phyloP scores from a whole-genome alignment of 352 stramenopile species.

The Pythium scleroteichum region DNA sequence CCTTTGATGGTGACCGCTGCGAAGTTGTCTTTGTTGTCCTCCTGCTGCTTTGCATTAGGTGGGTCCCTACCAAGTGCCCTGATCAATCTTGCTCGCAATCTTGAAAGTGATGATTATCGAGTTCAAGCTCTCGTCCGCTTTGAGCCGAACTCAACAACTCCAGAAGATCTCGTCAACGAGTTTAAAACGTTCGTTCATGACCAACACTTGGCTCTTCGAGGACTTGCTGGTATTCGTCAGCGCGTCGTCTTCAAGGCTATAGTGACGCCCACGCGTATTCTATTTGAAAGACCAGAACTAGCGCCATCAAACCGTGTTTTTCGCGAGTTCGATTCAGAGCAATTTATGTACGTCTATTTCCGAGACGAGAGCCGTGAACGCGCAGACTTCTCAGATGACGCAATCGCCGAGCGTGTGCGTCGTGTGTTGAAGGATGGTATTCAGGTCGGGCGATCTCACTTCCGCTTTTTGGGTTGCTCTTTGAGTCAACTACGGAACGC shows the following conservation, averaged over 20 bases:
- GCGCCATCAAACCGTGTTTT: conserved; percentile 71
- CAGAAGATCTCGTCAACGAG: conserved; percentile 5
- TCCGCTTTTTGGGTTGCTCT: conserved; percentile 66
- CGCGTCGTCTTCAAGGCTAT: conserved; percentile 59
- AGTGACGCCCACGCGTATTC: conserved; percentile 64
- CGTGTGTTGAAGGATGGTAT: conserved; percentile 26
- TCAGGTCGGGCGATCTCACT: conserved; percentile 31
- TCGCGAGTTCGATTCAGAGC: conserved; percentile 57
- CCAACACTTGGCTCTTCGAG: conserved; percentile 10
- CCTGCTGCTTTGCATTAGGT: conserved; percentile 18
- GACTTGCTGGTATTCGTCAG: conserved; percentile 19
- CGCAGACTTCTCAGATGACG: conserved; percentile 46
- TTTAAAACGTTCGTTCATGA: conserved; percentile 20
- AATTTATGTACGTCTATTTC: conserved; percentile 88
- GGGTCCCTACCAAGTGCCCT: conserved; percentile 9
- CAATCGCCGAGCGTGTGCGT: conserved; percentile 29
- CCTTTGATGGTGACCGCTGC: background rate
- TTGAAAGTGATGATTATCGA: conserved; percentile 14
- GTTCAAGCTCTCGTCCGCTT: conserved; percentile 22
- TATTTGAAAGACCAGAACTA: conserved; percentile 54
- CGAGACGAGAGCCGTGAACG: conserved; percentile 78
- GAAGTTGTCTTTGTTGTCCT: conserved; percentile 1
- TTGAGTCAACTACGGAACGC: conserved; percentile 76
- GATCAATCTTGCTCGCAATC: conserved; percentile 13
- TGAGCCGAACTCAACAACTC: conserved; percentile 10